Evolutionary conservation across 441 rosid species (phyloP).

Genomic region (Omphalea diandra): DNA sequence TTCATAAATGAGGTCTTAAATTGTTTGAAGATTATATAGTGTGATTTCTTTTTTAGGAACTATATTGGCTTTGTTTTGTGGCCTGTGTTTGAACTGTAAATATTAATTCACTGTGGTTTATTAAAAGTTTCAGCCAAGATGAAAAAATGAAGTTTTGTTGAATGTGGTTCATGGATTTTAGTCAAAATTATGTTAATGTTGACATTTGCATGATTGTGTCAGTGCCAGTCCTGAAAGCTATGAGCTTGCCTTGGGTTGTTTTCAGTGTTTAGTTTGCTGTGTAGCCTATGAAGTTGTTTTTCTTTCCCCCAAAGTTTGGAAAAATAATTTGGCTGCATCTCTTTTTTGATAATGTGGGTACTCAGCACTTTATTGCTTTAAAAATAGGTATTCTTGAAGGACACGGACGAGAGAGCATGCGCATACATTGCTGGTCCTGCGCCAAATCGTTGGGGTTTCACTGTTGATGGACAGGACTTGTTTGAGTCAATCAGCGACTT

Average conservation of each 20-base stretch:
- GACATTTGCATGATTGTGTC: background rate
- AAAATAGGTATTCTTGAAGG: conserved; percentile 92
- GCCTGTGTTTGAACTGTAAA: background rate
- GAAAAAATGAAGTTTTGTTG: too few relatives aligned
- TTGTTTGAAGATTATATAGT: too few relatives aligned
- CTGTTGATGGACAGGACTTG: conserved; percentile 85
- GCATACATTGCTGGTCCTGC: conserved; percentile 99
- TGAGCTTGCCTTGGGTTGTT: conserved; percentile 1
- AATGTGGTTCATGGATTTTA: background rate
- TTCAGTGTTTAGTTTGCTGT: background rate
- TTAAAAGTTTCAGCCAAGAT: background rate
- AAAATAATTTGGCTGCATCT: background rate
- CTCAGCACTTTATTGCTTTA: conserved; percentile 23
- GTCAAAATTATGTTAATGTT: background rate
- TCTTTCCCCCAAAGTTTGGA: conserved; percentile 14
- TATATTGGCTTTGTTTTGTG: too few relatives aligned
- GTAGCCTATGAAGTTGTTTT: background rate
- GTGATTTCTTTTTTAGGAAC: too few relatives aligned
- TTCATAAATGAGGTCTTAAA: background rate
- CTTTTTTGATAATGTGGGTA: conserved; percentile 19
- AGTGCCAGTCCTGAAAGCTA: background rate
- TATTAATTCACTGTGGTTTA: background rate
- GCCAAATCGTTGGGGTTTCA: conserved; percentile 98
- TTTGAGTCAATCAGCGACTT: conserved; percentile 57
- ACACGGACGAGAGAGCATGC: conserved; percentile 99